phyloP scores from a whole-genome alignment of 345 rosid genomes.

The Citrus hindsii region DNA sequence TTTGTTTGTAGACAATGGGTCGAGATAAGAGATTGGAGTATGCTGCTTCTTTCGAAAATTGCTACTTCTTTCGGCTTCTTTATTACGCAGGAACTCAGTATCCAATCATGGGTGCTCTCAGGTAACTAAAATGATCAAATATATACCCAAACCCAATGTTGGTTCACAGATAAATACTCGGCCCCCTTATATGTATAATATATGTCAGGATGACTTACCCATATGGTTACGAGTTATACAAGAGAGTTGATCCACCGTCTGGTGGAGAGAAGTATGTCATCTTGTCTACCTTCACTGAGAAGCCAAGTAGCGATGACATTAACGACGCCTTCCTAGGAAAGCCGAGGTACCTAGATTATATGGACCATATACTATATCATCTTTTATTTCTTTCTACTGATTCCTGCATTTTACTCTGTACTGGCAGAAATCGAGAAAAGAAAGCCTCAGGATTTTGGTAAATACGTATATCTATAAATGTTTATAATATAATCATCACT shows the following conservation, averaged over 20 bases:
- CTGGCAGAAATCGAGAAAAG: constrained; percentile 49
- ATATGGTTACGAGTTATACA: constrained; percentile 61
- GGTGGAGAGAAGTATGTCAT: constrained; percentile 61
- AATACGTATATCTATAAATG: constrained; percentile 6
- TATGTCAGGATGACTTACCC: constrained; percentile 69
- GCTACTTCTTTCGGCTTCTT: constrained; percentile 87
- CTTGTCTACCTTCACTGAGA: constrained; percentile 50
- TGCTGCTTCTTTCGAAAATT: constrained; percentile 80
- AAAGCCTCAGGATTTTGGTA: constrained; percentile 71
- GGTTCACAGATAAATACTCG: background rate
- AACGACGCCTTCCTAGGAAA: constrained; percentile 74
- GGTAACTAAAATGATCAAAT: constrained; percentile 30
- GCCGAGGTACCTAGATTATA: constrained; percentile 35
- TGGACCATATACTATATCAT: background rate
- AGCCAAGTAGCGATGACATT: constrained; percentile 64
- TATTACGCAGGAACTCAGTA: constrained; percentile 90
- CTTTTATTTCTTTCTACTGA: background rate
- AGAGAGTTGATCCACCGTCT: constrained; percentile 54
- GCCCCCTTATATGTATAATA: background rate
- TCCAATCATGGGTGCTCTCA: constrained; percentile 96
- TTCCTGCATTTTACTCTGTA: background rate
- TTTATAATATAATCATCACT: background rate
- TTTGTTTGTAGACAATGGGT: constrained; percentile 70
- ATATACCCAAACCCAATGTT: too few species aligned
- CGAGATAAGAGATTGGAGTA: constrained; percentile 83